phyloP scores from a whole-genome alignment of 352 stramenopile species.

The Thalassiosira gravida region DNA sequence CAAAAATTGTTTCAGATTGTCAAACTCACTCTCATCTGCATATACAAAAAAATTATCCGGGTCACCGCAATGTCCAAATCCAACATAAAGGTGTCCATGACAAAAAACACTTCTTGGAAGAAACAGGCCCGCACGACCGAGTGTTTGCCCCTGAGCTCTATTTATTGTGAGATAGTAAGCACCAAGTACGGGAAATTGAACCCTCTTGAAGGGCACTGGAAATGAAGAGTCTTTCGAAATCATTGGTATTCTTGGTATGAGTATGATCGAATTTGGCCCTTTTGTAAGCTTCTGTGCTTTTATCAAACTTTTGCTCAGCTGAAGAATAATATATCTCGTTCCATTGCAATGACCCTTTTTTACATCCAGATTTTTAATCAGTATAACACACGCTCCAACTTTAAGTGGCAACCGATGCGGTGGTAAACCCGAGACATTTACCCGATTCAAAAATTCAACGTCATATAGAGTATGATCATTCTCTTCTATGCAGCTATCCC shows the following conservation, averaged over 20 bases:
- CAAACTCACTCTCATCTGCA: constrained; percentile 35
- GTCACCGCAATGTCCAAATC: constrained; percentile 14
- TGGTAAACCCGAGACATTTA: constrained; percentile 20
- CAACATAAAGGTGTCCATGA: constrained; percentile 38
- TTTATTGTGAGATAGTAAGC: constrained; percentile 45
- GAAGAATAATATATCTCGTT: constrained; percentile 9
- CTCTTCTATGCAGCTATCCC: constrained; percentile 19
- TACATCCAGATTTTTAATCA: constrained; percentile 9
- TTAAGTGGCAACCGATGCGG: constrained; percentile 27
- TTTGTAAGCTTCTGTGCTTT: constrained; percentile 1
- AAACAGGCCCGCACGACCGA: constrained; percentile 22
- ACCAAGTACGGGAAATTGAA: constrained; percentile 34
- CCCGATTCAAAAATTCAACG: constrained; percentile 8
- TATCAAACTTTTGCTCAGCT: constrained; percentile 2
- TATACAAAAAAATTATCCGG: constrained; percentile 30
- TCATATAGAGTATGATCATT: constrained; percentile 19
- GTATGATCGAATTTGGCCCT: not conserved
- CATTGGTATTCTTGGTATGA: constrained; percentile 36
- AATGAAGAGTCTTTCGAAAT: constrained; percentile 7
- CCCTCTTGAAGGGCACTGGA: constrained; percentile 31
- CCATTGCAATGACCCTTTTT: constrained; percentile 7
- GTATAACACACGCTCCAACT: constrained; percentile 6
- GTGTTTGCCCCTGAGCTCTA: constrained; percentile 37
- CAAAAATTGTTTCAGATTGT: constrained; percentile 14
- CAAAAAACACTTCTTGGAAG: constrained; percentile 35